phyloP scores from a whole-genome alignment of 2,329 filamentous ascomycete genomes.

The Diaporthe sp. region DNA sequence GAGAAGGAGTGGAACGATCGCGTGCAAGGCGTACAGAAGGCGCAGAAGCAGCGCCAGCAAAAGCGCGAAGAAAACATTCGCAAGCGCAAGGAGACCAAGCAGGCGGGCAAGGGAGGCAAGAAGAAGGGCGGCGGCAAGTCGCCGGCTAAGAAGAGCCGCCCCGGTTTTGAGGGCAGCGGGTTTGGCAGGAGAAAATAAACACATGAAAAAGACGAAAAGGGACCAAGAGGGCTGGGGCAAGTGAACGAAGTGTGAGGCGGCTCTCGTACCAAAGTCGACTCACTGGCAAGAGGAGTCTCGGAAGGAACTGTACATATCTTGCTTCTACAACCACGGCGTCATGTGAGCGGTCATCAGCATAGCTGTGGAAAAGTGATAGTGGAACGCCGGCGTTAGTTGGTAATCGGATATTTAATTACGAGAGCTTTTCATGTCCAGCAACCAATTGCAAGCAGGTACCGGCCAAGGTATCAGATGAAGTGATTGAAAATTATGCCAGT shows the following conservation, averaged over 20 bases:
- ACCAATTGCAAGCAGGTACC: not conserved
- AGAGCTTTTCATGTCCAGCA: not conserved
- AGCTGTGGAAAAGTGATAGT: conserved; percentile 21
- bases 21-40: conserved; percentile 77
- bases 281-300: not conserved
- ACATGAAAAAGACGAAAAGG: not conserved
- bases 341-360: conserved; percentile 29
- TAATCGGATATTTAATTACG: conserved; percentile 1
- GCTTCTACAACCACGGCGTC: conserved; percentile 28
- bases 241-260: not conserved
- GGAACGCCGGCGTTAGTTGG: conserved; percentile 8
- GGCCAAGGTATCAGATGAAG: not conserved
- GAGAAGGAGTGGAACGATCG: conserved; percentile 88
- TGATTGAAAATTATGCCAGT: conserved; percentile 26
- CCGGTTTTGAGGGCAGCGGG: conserved; percentile 77
- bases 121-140: conserved; percentile 65
- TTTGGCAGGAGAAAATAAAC: conserved; percentile 63
- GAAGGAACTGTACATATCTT: conserved; percentile 28
- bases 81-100: conserved; percentile 81
- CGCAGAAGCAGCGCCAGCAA: conserved; percentile 82
- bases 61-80: conserved; percentile 85
- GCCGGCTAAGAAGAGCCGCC: conserved; percentile 67
- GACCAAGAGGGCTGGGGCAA: not conserved
- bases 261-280: not conserved
- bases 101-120: conserved; percentile 68